These are phyloP conservation scores for Nicotiana sylvestris DNA, from an alignment of 257 asterid species.

Conservation along the genomic window DNA sequence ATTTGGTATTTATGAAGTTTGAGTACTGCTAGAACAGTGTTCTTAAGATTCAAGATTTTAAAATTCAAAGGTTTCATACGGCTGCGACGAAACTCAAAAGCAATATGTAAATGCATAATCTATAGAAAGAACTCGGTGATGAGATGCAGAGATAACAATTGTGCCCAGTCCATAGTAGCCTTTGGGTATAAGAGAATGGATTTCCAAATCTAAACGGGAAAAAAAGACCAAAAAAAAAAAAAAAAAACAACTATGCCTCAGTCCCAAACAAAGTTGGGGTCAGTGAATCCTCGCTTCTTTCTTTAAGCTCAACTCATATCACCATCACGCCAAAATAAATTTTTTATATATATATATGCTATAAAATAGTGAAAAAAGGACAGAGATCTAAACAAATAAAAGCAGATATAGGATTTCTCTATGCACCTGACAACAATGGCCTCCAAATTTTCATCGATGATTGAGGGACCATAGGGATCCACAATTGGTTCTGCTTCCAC, in stretches of 20 bases:
- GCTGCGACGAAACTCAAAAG: background rate
- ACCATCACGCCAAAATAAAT: too few species aligned
- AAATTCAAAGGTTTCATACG: background rate
- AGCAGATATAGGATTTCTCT: background rate
- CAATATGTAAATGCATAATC: background rate
- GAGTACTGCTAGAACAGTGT: background rate
- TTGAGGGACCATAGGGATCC: slow-evolving; percentile 93
- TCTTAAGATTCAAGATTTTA: background rate
- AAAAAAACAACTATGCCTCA: too few species aligned
- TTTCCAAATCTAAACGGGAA: background rate
- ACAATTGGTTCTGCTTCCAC: slow-evolving; percentile 73
- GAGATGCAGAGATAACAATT: background rate
- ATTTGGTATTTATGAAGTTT: background rate
- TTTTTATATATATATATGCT: too few species aligned
- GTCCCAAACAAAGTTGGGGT: too few species aligned
- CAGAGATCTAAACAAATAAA: background rate
- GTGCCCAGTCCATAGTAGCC: background rate
- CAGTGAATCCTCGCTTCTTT: too few species aligned
- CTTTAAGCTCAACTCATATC: too few species aligned
- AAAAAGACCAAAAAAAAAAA: too few species aligned
- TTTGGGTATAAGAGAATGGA: background rate
- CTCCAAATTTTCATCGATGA: slow-evolving; percentile 71
- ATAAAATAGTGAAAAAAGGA: background rate
- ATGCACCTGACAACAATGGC: slow-evolving; percentile 82
- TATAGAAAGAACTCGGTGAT: background rate